Base-by-base conservation (phyloP, 495 filamentous ascomycete genomes). In the Annulohypoxylon maeteangense region DNA sequence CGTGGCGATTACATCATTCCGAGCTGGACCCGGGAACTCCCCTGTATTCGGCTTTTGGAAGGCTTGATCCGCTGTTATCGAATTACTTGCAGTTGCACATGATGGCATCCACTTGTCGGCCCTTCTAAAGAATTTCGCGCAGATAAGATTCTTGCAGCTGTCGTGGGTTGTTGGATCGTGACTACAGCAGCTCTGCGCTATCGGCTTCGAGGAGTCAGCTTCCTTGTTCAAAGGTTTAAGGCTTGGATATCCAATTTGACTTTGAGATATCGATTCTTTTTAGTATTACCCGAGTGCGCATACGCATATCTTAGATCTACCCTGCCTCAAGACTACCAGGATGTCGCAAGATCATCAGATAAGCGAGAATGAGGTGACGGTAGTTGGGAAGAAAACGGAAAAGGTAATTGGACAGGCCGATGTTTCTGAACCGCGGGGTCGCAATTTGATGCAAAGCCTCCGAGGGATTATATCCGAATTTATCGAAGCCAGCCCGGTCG, bases 401-500 rank as follows among this genome's bases (percentile, higher is more conserved):
- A 68, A 68, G 42, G 48, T 29, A 3, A 31, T 61, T 7, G 56
- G 56, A 1, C 55, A 57, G 38, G 57, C 32, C 7, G 48, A 68
- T 42, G 29, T 54, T 25, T 57, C 44, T 4, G 60, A 62, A 32
- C 36, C 70, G 31, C 62, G 51, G 32, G 48, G 25, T 44, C 65
- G 27, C n/a, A 38, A 22, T 0, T 32, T 11, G 44, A 5, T 51
- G 7, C 48, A 7, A 12, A 57, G 23, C 7, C 7, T 65, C 51
- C 61, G 11, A 34, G 5, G 22, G 0, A 29, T 50, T 36, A 4
- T 68, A 1, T 23, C 54, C 14, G 29, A 12, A 18, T 23, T 65
- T 0, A 65, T 73, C 23, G 61, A 61, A 8, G 70, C 47, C 4
- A 51, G 70, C 3, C 70, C 65, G 0, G 42, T 84, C 11, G 83